Conservation (phyloP, 176 grass and related monocot genomes). For the Tillandsia fasciculata region DNA sequence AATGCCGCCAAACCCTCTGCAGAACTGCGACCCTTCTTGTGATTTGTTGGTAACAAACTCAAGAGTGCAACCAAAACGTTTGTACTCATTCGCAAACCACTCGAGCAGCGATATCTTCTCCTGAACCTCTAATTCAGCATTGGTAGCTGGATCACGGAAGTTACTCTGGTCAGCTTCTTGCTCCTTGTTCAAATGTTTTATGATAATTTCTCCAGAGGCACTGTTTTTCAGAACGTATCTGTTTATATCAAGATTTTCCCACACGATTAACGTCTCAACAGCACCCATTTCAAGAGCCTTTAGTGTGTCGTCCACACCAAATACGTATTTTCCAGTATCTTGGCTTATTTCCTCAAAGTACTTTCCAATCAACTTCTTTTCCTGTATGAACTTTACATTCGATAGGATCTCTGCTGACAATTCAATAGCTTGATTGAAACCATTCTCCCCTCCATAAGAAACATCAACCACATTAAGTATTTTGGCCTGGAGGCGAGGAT, state of each 20-base stretch:
- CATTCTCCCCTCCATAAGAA: not conserved
- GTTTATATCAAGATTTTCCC: not conserved
- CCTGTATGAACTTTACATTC: not conserved
- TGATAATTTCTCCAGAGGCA: not conserved
- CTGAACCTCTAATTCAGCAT: not conserved
- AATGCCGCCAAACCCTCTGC: not conserved
- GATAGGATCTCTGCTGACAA: constrained; percentile 1
- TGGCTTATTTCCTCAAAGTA: constrained; percentile 1
- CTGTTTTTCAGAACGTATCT: not conserved
- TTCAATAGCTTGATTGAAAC: not conserved
- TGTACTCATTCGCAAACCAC: constrained; percentile 2
- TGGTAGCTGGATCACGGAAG: not conserved
- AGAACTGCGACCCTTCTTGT: not conserved
- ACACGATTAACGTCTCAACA: not conserved
- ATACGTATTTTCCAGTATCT: not conserved
- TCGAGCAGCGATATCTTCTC: not conserved
- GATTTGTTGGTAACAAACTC: constrained; percentile 4
- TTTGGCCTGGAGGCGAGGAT: not conserved
- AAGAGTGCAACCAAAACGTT: constrained; percentile 1
- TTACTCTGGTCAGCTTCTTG: not conserved
- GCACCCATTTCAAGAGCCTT: constrained; percentile 1
- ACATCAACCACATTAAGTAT: constrained; percentile 3
- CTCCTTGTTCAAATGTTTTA: constrained; percentile 4
- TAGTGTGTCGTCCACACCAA: constrained; percentile 1
- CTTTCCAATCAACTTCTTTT: not conserved